A percentile compares a stretch with the other conserved stretches of the same genome.
These are phyloP conservation scores for Globisporangium camurandrum DNA, from an alignment of 352 stramenopile species.

Conservation along the genomic window DNA sequence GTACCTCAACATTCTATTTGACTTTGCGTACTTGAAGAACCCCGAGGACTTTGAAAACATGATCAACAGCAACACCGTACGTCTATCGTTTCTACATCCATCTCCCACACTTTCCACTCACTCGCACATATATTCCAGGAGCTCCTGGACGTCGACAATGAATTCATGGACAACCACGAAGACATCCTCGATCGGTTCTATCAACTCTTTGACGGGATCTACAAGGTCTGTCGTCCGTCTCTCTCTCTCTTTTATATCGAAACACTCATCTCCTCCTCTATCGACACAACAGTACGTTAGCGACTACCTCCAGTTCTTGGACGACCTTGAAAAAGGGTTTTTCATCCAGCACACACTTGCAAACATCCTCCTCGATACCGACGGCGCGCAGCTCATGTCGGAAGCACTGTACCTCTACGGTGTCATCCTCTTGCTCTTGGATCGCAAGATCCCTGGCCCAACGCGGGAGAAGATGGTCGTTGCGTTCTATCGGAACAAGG, in stretches of 20 bases:
- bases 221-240: conserved; percentile 33
- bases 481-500: conserved; percentile 82
- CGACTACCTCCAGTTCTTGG: conserved; percentile 89
- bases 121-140: conserved; percentile 21
- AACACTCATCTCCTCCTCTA: not conserved
- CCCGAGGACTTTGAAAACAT: conserved; percentile 92
- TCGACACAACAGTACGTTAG: conserved; percentile 83
- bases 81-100: conserved; percentile 3
- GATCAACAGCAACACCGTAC: conserved; percentile 86
- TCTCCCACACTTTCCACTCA: not conserved
- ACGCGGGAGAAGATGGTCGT: conserved; percentile 92
- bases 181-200: conserved; percentile 86
- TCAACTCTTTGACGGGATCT: conserved; percentile 85
- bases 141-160: conserved; percentile 86
- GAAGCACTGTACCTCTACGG: conserved; percentile 94
- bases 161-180: conserved; percentile 89
- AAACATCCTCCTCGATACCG: conserved; percentile 90
- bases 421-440: conserved; percentile 91
- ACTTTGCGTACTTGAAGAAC: conserved; percentile 94
- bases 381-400: conserved; percentile 91
- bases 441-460: conserved; percentile 84
- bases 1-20: conserved; percentile 92
- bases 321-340: conserved; percentile 90
- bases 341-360: conserved; percentile 95
- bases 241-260: not conserved